Conservation (phyloP, 768 basidiomycete species). For the Fomitopsis pulvina region DNA sequence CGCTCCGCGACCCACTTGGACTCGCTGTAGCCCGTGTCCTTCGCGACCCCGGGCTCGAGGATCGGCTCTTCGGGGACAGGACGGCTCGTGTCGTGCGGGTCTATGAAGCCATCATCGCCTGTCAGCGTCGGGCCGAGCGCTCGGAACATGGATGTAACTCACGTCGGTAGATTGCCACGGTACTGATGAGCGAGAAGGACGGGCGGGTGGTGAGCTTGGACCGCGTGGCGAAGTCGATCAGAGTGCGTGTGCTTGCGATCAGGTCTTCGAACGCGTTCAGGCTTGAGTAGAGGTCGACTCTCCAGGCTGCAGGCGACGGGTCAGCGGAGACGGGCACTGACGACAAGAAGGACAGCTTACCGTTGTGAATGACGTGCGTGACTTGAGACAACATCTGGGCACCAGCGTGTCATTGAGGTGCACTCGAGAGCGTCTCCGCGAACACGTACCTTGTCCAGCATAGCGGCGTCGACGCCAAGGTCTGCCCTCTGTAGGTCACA, state of each 20-base stretch:
- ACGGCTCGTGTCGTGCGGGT: no score
- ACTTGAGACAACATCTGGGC: slow-evolving; percentile 4
- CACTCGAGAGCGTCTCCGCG: no score
- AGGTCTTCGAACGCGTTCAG: neutral
- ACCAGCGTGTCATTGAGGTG: neutral
- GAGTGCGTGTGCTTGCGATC: no score
- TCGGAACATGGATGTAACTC: neutral
- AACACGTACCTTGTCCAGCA: no score
- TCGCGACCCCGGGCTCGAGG: no score
- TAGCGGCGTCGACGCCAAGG: no score
- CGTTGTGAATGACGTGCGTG: slow-evolving; percentile 10
- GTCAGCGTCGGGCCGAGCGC: no score
- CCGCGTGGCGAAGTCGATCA: neutral
- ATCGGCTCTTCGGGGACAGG: neutral
- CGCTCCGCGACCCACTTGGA: slow-evolving; percentile 35
- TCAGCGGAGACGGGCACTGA: neutral
- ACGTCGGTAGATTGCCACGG: slow-evolving; percentile 1
- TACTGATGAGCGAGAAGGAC: neutral
- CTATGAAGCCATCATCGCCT: neutral
- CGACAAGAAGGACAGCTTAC: neutral
- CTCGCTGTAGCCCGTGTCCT: no score
- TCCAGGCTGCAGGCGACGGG: neutral
- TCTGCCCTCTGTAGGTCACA: no score
- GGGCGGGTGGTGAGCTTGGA: neutral
- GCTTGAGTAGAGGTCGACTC: neutral